Percentiles rank a stretch among this genome's conserved stretches.
Conservation (phyloP, 1,139 yeast genomes). For the Zygoascus meyerae region DNA sequence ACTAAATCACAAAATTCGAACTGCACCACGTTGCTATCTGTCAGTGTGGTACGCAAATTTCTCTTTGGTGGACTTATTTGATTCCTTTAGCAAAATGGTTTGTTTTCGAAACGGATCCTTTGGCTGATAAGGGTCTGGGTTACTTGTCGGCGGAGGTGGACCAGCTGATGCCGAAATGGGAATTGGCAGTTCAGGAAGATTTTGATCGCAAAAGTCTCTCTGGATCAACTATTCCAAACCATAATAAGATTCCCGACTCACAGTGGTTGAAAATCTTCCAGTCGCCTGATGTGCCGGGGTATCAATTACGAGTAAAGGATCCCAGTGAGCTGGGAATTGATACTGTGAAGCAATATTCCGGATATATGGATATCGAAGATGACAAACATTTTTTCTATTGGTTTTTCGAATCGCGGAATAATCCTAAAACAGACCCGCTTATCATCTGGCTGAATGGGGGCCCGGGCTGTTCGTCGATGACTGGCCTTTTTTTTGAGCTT, state of each 20-base stretch:
- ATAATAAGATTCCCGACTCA: background rate
- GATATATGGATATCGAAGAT: slow-evolving; percentile 62
- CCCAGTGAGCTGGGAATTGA: slow-evolving; percentile 31
- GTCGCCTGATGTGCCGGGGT: background rate
- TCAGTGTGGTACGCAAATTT: too few species aligned
- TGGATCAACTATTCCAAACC: too few species aligned
- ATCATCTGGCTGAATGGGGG: slow-evolving; percentile 73
- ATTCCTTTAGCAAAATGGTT: too few species aligned
- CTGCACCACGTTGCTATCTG: too few species aligned
- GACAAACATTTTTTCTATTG: slow-evolving; percentile 69
- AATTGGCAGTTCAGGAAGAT: background rate
- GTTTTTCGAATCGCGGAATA: slow-evolving; percentile 67
- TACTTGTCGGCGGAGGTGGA: too few species aligned
- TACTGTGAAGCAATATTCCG: slow-evolving; percentile 60
- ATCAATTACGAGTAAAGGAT: slow-evolving; percentile 20
- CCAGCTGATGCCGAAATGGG: too few species aligned
- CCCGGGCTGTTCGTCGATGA: slow-evolving; percentile 59
- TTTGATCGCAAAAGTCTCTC: background rate
- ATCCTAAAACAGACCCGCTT: slow-evolving; percentile 57
- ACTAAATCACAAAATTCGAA: too few species aligned
- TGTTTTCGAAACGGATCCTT: too few species aligned
- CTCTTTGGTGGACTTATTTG: too few species aligned
- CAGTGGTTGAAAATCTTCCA: background rate
- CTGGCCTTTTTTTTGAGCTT: slow-evolving; percentile 21
- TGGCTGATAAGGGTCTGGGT: too few species aligned